A percentile compares a stretch with the other conserved stretches of the same genome.
Evolutionary conservation across 2,329 filamentous ascomycete genomes (phyloP).

Genomic region (Coniosporium uncinatum): DNA sequence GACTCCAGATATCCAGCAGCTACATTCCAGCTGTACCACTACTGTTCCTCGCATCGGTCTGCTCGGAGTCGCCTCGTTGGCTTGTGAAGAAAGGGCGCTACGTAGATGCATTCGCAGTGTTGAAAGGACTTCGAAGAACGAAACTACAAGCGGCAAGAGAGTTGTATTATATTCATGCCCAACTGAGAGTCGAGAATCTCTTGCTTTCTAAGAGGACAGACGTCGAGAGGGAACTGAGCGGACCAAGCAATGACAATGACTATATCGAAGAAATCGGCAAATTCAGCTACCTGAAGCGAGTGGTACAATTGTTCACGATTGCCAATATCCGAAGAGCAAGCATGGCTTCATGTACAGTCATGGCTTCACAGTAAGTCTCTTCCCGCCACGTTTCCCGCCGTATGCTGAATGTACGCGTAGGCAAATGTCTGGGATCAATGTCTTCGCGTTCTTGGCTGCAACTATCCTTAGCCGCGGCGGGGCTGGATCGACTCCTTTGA

Average conservation of each 20-base stretch:
- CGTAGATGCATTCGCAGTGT: constrained; percentile 14
- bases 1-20: constrained; percentile 18
- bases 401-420: constrained; percentile 16
- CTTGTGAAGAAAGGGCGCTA: constrained; percentile 18
- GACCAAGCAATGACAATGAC: neutral
- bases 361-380: neutral
- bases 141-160: constrained; percentile 20
- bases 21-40: constrained; percentile 17
- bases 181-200: constrained; percentile 14
- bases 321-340: neutral
- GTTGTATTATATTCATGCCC: constrained; percentile 17
- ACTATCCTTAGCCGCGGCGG: constrained; percentile 14
- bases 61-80: constrained; percentile 19
- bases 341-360: neutral
- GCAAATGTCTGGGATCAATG: constrained; percentile 16
- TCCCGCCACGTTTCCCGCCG: constrained; percentile 8
- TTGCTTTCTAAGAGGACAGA: neutral
- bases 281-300: neutral
- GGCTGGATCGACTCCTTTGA: constrained; percentile 2
- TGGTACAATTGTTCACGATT: neutral
- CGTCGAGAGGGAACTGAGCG: neutral
- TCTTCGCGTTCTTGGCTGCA: constrained; percentile 15
- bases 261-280: neutral
- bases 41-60: constrained; percentile 16
- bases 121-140: constrained; percentile 13